Conservation (phyloP, 1,284 basidiomycete species). For the Coniferiporia weirii region DNA sequence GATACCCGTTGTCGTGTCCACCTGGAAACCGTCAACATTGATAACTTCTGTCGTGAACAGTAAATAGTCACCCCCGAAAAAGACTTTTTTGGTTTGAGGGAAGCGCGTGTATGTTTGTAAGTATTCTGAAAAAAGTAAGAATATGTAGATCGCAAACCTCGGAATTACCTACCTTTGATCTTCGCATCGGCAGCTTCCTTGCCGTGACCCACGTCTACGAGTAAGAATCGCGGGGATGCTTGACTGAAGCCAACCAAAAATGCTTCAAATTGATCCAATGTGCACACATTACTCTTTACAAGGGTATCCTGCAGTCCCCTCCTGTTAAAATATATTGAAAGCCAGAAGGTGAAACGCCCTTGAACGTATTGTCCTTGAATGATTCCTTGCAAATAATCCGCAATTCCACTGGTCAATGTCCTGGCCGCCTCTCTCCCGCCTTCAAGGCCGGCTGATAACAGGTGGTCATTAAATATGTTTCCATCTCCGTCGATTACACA, state of each 20-base stretch:
- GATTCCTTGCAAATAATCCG: slow-evolving; percentile 36
- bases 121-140: slow-evolving; percentile 45
- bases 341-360: slow-evolving; percentile 64
- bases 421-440: slow-evolving; percentile 68
- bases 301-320: slow-evolving; percentile 46
- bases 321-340: slow-evolving; percentile 66
- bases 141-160: neutral
- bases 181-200: slow-evolving; percentile 64
- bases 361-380: neutral
- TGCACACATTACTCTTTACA: slow-evolving; percentile 48
- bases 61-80: slow-evolving; percentile 54
- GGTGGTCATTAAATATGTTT: slow-evolving; percentile 54
- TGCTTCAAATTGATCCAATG: slow-evolving; percentile 56
- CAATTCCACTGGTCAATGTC: slow-evolving; percentile 58
- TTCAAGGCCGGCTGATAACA: slow-evolving; percentile 55
- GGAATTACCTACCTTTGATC: slow-evolving; percentile 54
- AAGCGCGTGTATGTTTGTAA: slow-evolving; percentile 70
- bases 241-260: slow-evolving; percentile 69
- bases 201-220: slow-evolving; percentile 67
- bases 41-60: neutral
- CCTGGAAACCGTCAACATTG: slow-evolving; percentile 20
- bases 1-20: slow-evolving; percentile 42
- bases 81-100: slow-evolving; percentile 68
- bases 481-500: slow-evolving; percentile 71
- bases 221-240: slow-evolving; percentile 59